Percentiles rank a stretch among this genome's conserved stretches.
Conservation (phyloP, 2,329 filamentous ascomycete species). For the Phyllosticta citribraziliensis region DNA sequence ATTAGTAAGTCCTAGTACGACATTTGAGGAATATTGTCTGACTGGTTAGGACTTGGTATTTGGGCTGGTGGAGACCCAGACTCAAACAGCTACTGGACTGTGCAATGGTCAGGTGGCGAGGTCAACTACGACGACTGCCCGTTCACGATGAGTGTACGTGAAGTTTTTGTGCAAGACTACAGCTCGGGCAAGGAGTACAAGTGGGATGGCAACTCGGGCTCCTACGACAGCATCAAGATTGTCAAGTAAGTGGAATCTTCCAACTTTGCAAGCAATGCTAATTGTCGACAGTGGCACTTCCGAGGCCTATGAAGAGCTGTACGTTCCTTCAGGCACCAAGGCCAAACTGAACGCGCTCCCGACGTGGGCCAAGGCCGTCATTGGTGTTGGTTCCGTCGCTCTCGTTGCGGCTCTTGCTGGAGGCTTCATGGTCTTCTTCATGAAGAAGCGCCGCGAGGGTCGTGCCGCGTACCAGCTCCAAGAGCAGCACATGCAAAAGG, state of each 20-base stretch:
- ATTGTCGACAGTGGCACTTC: slow-evolving; percentile 23
- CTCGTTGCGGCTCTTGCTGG: slow-evolving; percentile 19
- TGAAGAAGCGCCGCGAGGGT: slow-evolving; percentile 30
- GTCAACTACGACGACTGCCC: slow-evolving; percentile 58
- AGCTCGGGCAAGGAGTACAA: slow-evolving; percentile 55
- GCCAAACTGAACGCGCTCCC: slow-evolving; percentile 27
- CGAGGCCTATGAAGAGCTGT: slow-evolving; percentile 24
- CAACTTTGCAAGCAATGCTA: neutral
- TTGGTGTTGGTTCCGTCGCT: slow-evolving; percentile 16
- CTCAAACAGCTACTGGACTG: slow-evolving; percentile 22
- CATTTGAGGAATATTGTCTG: neutral
- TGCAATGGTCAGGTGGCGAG: slow-evolving; percentile 54
- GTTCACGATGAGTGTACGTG: slow-evolving; percentile 66
- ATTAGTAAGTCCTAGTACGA: slow-evolving; percentile 25
- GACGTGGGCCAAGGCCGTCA: slow-evolving; percentile 25
- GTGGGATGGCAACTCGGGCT: slow-evolving; percentile 52
- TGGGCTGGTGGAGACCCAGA: slow-evolving; percentile 52
- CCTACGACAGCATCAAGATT: slow-evolving; percentile 46
- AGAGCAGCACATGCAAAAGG: slow-evolving; percentile 26
- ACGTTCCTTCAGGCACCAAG: slow-evolving; percentile 25
- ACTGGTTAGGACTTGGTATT: slow-evolving; percentile 50
- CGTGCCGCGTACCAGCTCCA: slow-evolving; percentile 23
- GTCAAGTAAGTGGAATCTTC: slow-evolving; percentile 26
- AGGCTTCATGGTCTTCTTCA: slow-evolving; percentile 27
- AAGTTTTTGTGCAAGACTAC: slow-evolving; percentile 41